These are phyloP conservation scores for Thozetella sp. DNA, from an alignment of 495 filamentous ascomycete species.

Conservation along the genomic window DNA sequence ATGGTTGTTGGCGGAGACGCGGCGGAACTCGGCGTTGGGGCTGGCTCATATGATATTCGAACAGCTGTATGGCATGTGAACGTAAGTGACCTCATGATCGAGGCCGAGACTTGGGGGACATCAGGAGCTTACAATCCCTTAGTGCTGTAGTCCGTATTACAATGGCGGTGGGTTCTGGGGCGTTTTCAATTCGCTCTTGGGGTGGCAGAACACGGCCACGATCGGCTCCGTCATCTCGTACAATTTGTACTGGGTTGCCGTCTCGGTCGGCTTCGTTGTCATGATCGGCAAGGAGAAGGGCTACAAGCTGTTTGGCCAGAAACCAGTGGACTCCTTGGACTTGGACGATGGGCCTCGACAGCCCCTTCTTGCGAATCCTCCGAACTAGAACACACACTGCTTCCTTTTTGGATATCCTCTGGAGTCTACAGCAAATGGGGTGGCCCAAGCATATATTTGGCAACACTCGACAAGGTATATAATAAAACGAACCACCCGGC, in stretches of 20 bases:
- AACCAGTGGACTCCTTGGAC: no score
- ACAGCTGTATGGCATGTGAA: slow-evolving; percentile 76
- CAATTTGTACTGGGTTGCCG: slow-evolving; percentile 65
- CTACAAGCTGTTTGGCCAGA: neutral
- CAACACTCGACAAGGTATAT: no score
- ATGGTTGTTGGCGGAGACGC: slow-evolving; percentile 58
- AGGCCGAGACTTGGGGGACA: neutral
- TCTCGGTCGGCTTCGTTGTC: slow-evolving; percentile 14
- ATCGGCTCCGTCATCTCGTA: slow-evolving; percentile 66
- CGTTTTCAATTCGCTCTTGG: slow-evolving; percentile 64
- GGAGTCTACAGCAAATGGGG: no score
- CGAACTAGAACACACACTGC: neutral
- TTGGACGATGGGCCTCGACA: neutral
- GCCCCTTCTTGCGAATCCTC: neutral
- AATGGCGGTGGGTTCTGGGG: slow-evolving; percentile 61
- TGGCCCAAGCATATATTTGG: no score
- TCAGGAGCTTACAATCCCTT: neutral
- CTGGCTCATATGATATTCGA: slow-evolving; percentile 72
- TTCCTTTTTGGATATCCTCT: no score
- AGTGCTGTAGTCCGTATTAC: slow-evolving; percentile 12
- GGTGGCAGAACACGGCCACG: slow-evolving; percentile 71
- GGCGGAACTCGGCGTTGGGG: slow-evolving; percentile 61
- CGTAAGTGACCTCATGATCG: slow-evolving; percentile 61
- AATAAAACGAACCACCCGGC: no score
- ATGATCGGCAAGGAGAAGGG: slow-evolving; percentile 8